Evolutionary conservation across 805 yeast species (phyloP), one percentile per base, ranked within the genome.

Genomic region (Wickerhamiella occidentalis): DNA sequence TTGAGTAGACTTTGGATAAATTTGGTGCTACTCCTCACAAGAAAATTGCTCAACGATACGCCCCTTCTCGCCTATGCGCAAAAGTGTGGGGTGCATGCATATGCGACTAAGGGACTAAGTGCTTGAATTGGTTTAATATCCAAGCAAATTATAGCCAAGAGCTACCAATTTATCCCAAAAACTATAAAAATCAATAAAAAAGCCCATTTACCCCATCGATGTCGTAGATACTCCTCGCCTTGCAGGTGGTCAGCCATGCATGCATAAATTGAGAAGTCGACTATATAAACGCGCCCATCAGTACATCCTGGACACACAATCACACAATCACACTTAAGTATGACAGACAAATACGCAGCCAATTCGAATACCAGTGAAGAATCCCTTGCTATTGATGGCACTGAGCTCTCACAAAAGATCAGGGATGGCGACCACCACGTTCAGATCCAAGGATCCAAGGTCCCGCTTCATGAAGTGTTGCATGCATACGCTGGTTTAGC

Each of bases 401-500:
- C 18, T 5, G 38, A 33, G 9, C 19, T 33, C 18, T n/a, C 38
- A 15, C 38, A 33, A 15, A 33, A 33, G 38, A 33, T 33, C 19
- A 9, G 15, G 11, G 38, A 33, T 15, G 38, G 38, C 7, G 42
- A 81, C 42, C 42, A 38, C 26, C 79, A 76, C 61, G 71, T 85
- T 50, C 77, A 69, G 54, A 75, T 85, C 55, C 95, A 94, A 2
- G 74, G 79, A 58, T 78, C 60, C 21, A 67, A 68, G 15, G 69
- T 77, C 62, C 69, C 70, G 47, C 71, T 76, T 43, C 70, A 70
- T 21, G 85, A 80, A 47, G 73, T 82, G 53, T 62, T 76, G 56
- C 70, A 69, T 33, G 86, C 85, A 1, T 79, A 79, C 59, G 85
- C 82, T 17, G 85, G 84, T 59, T 62, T 61, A 29, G 62, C 75